Base-by-base conservation (phyloP, 495 filamentous ascomycete species). In the Aspergillus funiculosus region DNA sequence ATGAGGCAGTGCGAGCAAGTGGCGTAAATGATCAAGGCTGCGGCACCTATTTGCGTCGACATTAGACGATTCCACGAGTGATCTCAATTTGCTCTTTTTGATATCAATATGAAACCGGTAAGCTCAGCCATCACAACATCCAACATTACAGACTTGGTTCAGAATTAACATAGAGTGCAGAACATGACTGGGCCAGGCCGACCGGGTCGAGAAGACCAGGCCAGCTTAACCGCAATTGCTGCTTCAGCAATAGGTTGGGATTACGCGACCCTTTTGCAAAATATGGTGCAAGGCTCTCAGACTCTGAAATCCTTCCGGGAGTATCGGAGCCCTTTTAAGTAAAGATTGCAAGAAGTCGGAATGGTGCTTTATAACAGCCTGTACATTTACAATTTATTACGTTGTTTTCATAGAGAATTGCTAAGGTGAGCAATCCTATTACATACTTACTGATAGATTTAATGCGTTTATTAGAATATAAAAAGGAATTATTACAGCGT, bases 81-180 rank as follows among this genome's bases (percentile, higher is more conserved):
- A 2, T 50, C 46, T 1, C 43, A 55, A 6, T 70, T 70, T 53
- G 64, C 60, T n/a, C 51, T 68, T 28, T 71, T 71, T 39, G 64
- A 71, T 56, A 57, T 71, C 9, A 68, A 71, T 48, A 60, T 68
- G 63, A 71, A 71, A 46, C 64, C 63, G 6, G 64, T 68, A 46
- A 51, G 67, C n/a, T 61, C 11, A 5, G 10, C 14, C 27, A n/a
- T 31, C 8, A 17, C 27, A 2, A 25, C 2, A 20, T 17, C 18
- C 2, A 27, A 5, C 14, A 31, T 20, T 20, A 9, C 15, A 7
- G 4, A 44, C 20, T 4, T 19, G 18, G 20, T 37, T 4, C 15
- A 7, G 4, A 44, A 19, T 4, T 19, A 13, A 14, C 31, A 15
- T 34, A 10, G 20, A 7, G 14, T 24, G 11, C 37, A 63, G 60